Base-by-base conservation (phyloP, 805 yeast species). In the Ogataea parapolymorpha region DNA sequence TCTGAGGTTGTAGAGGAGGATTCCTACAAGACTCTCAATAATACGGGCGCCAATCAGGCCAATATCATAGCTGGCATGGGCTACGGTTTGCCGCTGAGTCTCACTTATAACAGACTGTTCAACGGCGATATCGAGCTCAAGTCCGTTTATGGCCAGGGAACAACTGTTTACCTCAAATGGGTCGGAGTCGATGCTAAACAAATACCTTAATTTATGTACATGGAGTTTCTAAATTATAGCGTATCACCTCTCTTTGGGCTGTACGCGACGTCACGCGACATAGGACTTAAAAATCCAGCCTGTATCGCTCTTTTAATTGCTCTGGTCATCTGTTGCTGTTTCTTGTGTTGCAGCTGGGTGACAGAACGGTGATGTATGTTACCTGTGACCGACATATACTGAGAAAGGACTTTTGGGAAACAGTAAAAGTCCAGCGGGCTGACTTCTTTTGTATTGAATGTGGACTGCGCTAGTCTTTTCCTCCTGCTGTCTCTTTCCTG, bases 21-120 rank as follows among this genome's bases (percentile, higher is more conserved):
- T 11, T 70, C 77, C 28, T 75, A 74, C 53, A 74, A 75, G 53
- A 79, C 85, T 0, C 62, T 80, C 41, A 83, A 84, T 53, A 76
- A 76, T 22, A 80, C 82, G 2, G 83, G 85, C 1, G 70, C 71
- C 32, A 72, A 73, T 16, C 75, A 52, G 27, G 59, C 61, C 7
- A 75, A 75, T 53, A 68, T 74, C 7, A 79, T 91, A 26, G 96
- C 97, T 0, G 99, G 99, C 0, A 85, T 93, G 85, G 98, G 98
- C 0, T 91, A 88, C 58, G 99, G 99, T 0, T 63, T 91, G 41
- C 98, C 98, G 6, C 67, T 91, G 47, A 85, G 90, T 45, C 68
- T 78, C 51, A 83, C 87, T 0, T 85, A 85, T 53, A 79, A 83
- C 23, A 85, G 80, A 54, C 72, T 82, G 57, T 83, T 85, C 58